Evolutionary conservation across 140 eudicot species (phyloP).

Genomic region (Anethum foeniculum): DNA sequence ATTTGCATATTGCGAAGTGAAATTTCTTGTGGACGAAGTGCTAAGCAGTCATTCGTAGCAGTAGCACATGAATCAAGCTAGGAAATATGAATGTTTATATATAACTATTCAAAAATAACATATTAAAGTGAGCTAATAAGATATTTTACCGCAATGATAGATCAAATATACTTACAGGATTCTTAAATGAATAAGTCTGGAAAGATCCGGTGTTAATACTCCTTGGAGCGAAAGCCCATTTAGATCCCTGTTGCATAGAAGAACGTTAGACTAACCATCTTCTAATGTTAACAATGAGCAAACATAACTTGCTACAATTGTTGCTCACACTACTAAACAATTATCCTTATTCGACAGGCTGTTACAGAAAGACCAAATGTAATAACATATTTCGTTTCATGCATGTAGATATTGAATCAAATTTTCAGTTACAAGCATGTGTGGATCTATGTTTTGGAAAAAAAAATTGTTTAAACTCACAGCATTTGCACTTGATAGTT

Average conservation of each 20-base stretch:
- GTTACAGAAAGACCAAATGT: background rate
- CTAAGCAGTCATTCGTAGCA: background rate
- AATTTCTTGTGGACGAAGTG: background rate
- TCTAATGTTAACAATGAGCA: background rate
- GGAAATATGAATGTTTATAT: background rate
- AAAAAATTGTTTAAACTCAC: constrained; percentile 46
- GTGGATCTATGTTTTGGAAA: background rate
- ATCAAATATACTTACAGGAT: constrained; percentile 47
- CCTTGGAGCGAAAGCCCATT: constrained; percentile 65
- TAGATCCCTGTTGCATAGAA: constrained; percentile 46
- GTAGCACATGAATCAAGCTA: background rate
- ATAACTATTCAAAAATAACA: no score
- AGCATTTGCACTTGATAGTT: constrained; percentile 66
- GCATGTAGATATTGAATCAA: background rate
- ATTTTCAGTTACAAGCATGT: no score
- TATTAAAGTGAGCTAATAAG: background rate
- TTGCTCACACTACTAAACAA: background rate
- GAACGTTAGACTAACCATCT: background rate
- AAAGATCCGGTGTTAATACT: constrained; percentile 63
- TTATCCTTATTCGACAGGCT: background rate
- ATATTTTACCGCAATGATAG: background rate
- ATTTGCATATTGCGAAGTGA: background rate
- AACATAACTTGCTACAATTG: background rate
- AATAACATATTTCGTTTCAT: background rate
- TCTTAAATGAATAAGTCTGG: constrained; percentile 62